A percentile compares a stretch with the other conserved stretches of the same genome.
Conservation (phyloP, 2,329 filamentous ascomycete species). For the Leptographium galeiforme region DNA sequence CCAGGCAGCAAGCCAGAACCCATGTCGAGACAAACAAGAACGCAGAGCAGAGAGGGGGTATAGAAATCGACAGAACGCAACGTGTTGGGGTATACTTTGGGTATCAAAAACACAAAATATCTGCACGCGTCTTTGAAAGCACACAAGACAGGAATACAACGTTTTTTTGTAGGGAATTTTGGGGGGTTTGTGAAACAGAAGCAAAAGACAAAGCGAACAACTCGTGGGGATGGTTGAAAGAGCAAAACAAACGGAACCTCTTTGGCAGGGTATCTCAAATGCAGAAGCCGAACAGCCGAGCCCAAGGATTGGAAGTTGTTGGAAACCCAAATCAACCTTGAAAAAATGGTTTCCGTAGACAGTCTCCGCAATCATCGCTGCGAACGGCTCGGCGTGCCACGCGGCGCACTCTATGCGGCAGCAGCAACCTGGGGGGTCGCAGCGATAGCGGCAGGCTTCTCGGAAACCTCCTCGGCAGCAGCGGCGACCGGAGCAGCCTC, state of each 20-base stretch:
- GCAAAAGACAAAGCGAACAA: slow-evolving; percentile 1
- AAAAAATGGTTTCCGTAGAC: slow-evolving; percentile 3
- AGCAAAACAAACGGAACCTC: background rate
- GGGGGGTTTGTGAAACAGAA: background rate
- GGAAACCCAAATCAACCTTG: slow-evolving; percentile 5
- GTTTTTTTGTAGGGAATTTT: background rate
- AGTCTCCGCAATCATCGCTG: background rate
- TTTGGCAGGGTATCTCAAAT: slow-evolving; percentile 25
- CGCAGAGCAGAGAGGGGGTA: background rate
- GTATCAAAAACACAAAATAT: background rate
- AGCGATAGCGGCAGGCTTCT: slow-evolving; percentile 21
- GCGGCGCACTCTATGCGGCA: slow-evolving; percentile 29
- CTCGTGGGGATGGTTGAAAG: background rate
- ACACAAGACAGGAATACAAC: background rate
- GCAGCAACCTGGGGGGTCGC: slow-evolving; percentile 35
- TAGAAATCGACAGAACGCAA: background rate
- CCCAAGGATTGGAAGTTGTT: slow-evolving; percentile 18
- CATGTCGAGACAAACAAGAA: background rate
- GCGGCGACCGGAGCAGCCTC: slow-evolving; percentile 5
- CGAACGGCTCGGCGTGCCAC: background rate
- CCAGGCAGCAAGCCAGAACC: background rate
- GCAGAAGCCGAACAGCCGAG: slow-evolving; percentile 36
- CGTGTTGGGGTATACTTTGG: slow-evolving; percentile 1
- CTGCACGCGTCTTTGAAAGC: background rate
- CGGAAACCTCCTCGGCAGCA: slow-evolving; percentile 18